Conservation (phyloP, 2,329 filamentous ascomycete species). For the Zymoseptoria pseudotritici region DNA sequence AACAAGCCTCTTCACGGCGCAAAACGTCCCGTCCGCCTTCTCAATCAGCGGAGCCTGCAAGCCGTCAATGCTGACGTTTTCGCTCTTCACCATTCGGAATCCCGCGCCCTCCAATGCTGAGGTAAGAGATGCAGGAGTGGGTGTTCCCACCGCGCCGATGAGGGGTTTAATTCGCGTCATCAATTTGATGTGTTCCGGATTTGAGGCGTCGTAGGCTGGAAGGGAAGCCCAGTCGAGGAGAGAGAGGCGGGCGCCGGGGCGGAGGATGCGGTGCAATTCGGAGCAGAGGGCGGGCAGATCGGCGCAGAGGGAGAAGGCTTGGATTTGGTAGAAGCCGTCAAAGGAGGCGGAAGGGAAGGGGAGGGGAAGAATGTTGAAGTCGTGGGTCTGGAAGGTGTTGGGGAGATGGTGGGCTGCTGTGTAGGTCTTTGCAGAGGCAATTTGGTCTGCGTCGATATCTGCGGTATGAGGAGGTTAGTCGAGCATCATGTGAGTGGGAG, state of each 20-base stretch:
- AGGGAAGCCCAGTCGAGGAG: slow-evolving; percentile 26
- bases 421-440: slow-evolving; percentile 20
- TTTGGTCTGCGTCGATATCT: slow-evolving; percentile 24
- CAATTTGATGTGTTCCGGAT: slow-evolving; percentile 19
- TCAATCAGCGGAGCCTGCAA: slow-evolving; percentile 24
- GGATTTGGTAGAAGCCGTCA: slow-evolving; percentile 27
- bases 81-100: slow-evolving; percentile 17
- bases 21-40: slow-evolving; percentile 21
- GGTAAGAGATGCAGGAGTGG: slow-evolving; percentile 21
- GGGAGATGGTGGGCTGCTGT: slow-evolving; percentile 14
- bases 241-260: slow-evolving; percentile 21
- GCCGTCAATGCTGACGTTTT: slow-evolving; percentile 21
- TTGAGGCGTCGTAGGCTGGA: slow-evolving; percentile 17
- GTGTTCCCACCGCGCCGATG: slow-evolving; percentile 25
- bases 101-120: slow-evolving; percentile 20
- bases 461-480: no score
- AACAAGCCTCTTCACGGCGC: slow-evolving; percentile 9
- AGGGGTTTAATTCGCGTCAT: slow-evolving; percentile 25
- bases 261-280: slow-evolving; percentile 23
- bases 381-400: slow-evolving; percentile 20
- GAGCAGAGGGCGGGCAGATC: slow-evolving; percentile 17
- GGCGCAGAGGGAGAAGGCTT: slow-evolving; percentile 25
- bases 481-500: no score
- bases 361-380: slow-evolving; percentile 25
- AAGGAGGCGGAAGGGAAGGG: slow-evolving; percentile 20